Base-by-base conservation (phyloP, 2,329 filamentous ascomycete genomes). In the Hortaea werneckii region DNA sequence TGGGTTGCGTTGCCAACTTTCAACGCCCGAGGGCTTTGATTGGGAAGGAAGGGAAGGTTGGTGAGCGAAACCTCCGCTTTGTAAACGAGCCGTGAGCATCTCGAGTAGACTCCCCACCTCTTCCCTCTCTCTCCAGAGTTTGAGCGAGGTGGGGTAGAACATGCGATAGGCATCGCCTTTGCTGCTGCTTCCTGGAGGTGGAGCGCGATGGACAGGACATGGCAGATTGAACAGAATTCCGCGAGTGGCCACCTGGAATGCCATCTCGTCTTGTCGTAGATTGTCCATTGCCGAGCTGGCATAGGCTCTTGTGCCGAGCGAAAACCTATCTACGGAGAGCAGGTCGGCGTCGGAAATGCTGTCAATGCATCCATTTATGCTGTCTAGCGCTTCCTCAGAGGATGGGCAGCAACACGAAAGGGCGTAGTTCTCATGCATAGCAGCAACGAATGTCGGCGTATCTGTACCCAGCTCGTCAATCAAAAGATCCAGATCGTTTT, bases 381-480 rank as follows among this genome's bases (percentile, higher is more conserved):
- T 83, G 56, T 92, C 86, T 29, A 89, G 75, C 1, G 88, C 82
- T 34, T 69, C 66, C 51, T 74, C 72, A 0, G 76, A 79, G 20
- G 76, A 65, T 2, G 76, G 70, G 27, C 71, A 67, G 63, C 83
- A 79, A 60, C 90, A 96, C 0, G 92, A 96, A 1, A 88, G 72
- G 1, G 83, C 75, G 55, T 95, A 96, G 60, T 98, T 98, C 59
- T 98, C 92, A 61, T 96, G 90, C 0, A 96, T 70, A 3, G 88
- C 86, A 4, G 87, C 85, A 41, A 95, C 78, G 58, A 95, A 95
- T 0, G 89, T 95, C 47, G 85, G 80, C 0, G 83, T 87, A 58
- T 98, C 92, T 0, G 92, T 95, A 1, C 92, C 92, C 0, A 85
- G 88, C 67, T 95, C 90, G 58, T 95, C 87, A 26, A 95, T 83